Conservation (phyloP, 2,329 filamentous ascomycete species). For the Pleoardoris graminearum region DNA sequence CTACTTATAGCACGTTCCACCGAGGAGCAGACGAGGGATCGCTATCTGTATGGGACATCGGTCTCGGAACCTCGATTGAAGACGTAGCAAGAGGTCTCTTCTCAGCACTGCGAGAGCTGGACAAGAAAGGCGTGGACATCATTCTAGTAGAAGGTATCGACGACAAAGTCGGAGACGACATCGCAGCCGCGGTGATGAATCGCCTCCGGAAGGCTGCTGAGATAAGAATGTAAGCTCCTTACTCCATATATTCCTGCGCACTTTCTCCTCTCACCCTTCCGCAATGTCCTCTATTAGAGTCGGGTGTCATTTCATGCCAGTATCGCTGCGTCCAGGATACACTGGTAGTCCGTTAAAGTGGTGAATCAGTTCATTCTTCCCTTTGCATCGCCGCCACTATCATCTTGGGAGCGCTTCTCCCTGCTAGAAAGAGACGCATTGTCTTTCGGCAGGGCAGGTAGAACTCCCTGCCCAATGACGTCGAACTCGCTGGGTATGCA, state of each 20-base stretch:
- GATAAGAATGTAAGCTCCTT: conserved; percentile 22
- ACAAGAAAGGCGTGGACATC: conserved; percentile 74
- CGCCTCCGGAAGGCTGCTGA: conserved; percentile 54
- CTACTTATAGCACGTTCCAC: conserved; percentile 21
- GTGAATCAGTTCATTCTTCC: background rate
- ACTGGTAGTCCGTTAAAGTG: too few species aligned
- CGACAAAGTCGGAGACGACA: conserved; percentile 69
- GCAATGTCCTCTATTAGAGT: too few species aligned
- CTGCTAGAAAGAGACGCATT: background rate
- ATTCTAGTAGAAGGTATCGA: conserved; percentile 90
- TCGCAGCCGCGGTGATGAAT: conserved; percentile 71
- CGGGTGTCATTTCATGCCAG: too few species aligned
- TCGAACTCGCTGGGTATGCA: conserved; percentile 41
- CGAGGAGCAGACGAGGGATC: background rate
- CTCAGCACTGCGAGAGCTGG: conserved; percentile 81
- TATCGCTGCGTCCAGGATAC: too few species aligned
- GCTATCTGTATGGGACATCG: conserved; percentile 64
- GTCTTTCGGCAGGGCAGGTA: conserved; percentile 23
- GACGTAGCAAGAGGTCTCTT: conserved; percentile 87
- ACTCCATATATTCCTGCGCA: background rate
- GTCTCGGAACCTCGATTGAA: conserved; percentile 70
- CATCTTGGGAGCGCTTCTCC: background rate
- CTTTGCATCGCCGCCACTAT: background rate
- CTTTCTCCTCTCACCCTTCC: background rate
- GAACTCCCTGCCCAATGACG: conserved; percentile 34